A percentile compares a stretch with the other conserved stretches of the same genome.
phyloP scores from a whole-genome alignment of 2,329 filamentous ascomycete species.

The Ploettnerulaceae sp. region DNA sequence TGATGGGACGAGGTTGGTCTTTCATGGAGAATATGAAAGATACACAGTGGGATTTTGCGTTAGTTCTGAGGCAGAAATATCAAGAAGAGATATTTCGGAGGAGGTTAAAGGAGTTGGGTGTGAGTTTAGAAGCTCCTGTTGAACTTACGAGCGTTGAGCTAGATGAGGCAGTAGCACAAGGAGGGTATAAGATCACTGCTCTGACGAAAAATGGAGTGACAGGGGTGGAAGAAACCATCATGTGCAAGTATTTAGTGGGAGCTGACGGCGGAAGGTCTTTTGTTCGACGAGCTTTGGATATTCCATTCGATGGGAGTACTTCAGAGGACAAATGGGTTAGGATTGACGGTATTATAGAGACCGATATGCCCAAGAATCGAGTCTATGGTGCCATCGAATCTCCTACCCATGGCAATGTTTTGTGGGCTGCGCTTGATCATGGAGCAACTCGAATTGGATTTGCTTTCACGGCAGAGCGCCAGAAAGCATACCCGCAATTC shows the following conservation, averaged over 20 bases:
- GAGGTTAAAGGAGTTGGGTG: slow-evolving; percentile 32
- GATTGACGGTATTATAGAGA: slow-evolving; percentile 41
- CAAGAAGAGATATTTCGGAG: slow-evolving; percentile 49
- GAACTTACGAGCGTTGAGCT: slow-evolving; percentile 21
- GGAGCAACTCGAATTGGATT: slow-evolving; percentile 50
- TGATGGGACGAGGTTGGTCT: slow-evolving; percentile 43
- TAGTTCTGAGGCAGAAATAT: slow-evolving; percentile 52
- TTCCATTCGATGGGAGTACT: slow-evolving; percentile 46
- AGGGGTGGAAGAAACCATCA: slow-evolving; percentile 31
- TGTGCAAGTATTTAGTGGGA: slow-evolving; percentile 46
- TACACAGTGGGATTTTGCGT: slow-evolving; percentile 46
- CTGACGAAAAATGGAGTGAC: slow-evolving; percentile 20
- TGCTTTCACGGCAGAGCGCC: slow-evolving; percentile 42
- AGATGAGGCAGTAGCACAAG: slow-evolving; percentile 19
- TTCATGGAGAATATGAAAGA: slow-evolving; percentile 51
- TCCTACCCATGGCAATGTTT: slow-evolving; percentile 48
- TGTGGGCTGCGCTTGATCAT: slow-evolving; percentile 50
- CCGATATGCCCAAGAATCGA: slow-evolving; percentile 41
- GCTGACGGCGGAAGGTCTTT: slow-evolving; percentile 47
- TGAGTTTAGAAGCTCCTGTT: slow-evolving; percentile 19
- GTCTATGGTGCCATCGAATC: slow-evolving; percentile 47
- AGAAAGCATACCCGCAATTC: slow-evolving; percentile 36
- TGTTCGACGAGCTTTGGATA: slow-evolving; percentile 42
- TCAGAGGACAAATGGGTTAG: slow-evolving; percentile 50
- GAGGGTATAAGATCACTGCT: slow-evolving; percentile 24